These are phyloP conservation scores for Kentomonas sorsogonicus DNA, from an alignment of 208 protist species.

Conservation along the genomic window DNA sequence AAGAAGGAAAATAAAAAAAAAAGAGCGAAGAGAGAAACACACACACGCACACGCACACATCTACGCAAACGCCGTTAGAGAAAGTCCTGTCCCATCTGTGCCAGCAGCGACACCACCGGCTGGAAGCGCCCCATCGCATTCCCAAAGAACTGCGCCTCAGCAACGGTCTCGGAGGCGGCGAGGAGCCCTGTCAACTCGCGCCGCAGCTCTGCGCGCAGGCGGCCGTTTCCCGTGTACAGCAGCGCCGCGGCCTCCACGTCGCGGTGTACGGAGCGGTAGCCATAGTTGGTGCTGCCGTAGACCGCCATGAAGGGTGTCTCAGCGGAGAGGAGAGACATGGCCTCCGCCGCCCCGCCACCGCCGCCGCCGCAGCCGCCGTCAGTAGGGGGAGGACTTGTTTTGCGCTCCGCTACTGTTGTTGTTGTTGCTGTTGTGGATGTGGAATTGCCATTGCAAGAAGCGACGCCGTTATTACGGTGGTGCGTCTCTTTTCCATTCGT, in stretches of 20 bases:
- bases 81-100: constrained; percentile 68
- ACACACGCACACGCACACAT: neutral
- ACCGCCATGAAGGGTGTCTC: constrained; percentile 57
- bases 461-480: too few species aligned
- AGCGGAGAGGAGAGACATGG: too few species aligned
- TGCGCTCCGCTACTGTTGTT: neutral
- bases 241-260: constrained; percentile 78
- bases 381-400: too few species aligned
- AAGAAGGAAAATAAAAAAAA: too few species aligned
- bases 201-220: constrained; percentile 47
- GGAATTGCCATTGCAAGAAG: too few species aligned
- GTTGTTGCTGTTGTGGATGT: neutral
- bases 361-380: neutral
- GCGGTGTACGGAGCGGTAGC: constrained; percentile 76
- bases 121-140: constrained; percentile 61
- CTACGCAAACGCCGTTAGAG: constrained; percentile 22
- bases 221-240: constrained; percentile 46
- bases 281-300: constrained; percentile 88
- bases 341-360: neutral
- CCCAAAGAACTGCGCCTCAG: constrained; percentile 46
- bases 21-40: neutral
- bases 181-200: constrained; percentile 58
- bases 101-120: constrained; percentile 65
- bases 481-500: too few species aligned
- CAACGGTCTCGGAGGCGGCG: constrained; percentile 37